Conservation (phyloP, 306 rosid genomes). For the Hylodesmum podocarpum region DNA sequence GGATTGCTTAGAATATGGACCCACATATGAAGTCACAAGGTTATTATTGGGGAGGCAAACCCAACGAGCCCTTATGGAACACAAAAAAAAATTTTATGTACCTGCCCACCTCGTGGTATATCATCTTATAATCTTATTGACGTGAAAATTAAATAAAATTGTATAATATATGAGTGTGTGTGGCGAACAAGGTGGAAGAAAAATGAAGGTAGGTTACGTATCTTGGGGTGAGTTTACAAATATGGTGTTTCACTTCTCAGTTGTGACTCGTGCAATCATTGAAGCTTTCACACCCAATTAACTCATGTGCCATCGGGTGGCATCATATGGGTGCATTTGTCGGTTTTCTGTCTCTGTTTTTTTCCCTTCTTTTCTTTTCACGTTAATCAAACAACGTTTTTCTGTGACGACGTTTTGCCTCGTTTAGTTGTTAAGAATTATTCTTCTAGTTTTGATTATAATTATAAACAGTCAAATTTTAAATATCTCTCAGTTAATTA, state of each 20-base stretch:
- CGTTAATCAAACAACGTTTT: too few species aligned
- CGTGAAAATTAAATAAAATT: background rate
- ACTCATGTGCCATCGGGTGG: background rate
- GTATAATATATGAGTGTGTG: background rate
- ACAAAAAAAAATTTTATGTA: constrained; percentile 1
- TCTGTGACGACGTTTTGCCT: too few species aligned
- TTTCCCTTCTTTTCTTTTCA: too few species aligned
- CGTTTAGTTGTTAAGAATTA: too few species aligned
- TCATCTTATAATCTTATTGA: background rate
- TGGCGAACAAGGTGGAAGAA: constrained; percentile 30
- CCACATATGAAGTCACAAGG: constrained; percentile 14
- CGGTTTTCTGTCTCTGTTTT: constrained; percentile 1
- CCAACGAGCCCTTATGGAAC: constrained; percentile 5
- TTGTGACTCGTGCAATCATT: background rate
- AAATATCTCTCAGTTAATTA: too few species aligned
- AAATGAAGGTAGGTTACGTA: constrained; percentile 39
- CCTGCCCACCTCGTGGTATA: constrained; percentile 18
- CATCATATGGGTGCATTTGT: background rate
- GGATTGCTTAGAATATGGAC: constrained; percentile 5
- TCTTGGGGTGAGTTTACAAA: background rate
- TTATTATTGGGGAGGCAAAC: background rate
- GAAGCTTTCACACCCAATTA: background rate
- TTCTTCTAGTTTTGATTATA: too few species aligned
- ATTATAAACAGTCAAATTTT: too few species aligned
- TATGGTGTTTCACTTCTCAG: background rate